Evolutionary conservation across 2,329 filamentous ascomycete genomes (phyloP).

Genomic region (Stylonectria norvegica): DNA sequence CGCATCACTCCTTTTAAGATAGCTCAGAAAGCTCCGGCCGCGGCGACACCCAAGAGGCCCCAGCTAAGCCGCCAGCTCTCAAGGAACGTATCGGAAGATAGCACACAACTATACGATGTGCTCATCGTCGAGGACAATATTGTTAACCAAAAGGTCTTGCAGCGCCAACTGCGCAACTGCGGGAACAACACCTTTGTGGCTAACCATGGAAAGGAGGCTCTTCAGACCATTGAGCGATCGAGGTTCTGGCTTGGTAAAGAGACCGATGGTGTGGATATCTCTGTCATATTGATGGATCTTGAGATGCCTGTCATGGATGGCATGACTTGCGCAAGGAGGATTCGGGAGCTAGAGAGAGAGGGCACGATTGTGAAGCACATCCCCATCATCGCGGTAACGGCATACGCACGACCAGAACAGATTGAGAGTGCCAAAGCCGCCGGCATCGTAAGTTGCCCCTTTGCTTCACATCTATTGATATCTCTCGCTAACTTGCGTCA

Average conservation of each 20-base stretch:
- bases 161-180: conserved; percentile 57
- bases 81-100: conserved; percentile 11
- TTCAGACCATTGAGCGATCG: conserved; percentile 55
- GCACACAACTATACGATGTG: conserved; percentile 46
- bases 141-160: conserved; percentile 63
- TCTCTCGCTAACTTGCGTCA: conserved; percentile 8
- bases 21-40: conserved; percentile 27
- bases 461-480: not conserved
- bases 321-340: conserved; percentile 66
- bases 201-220: conserved; percentile 61
- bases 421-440: conserved; percentile 67
- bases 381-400: conserved; percentile 81
- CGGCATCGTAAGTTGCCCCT: conserved; percentile 59
- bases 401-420: conserved; percentile 73
- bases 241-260: conserved; percentile 53
- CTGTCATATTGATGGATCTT: conserved; percentile 74
- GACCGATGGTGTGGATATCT: conserved; percentile 50
- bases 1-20: conserved; percentile 36
- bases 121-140: conserved; percentile 67
- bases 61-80: conserved; percentile 18
- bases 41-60: conserved; percentile 14
- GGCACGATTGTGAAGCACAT: conserved; percentile 62
- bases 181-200: conserved; percentile 61
- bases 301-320: conserved; percentile 86
- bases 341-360: conserved; percentile 63